These are phyloP conservation scores for Arachnopeziza araneosa DNA, from an alignment of 2,329 filamentous ascomycete species.

Conservation along the genomic window DNA sequence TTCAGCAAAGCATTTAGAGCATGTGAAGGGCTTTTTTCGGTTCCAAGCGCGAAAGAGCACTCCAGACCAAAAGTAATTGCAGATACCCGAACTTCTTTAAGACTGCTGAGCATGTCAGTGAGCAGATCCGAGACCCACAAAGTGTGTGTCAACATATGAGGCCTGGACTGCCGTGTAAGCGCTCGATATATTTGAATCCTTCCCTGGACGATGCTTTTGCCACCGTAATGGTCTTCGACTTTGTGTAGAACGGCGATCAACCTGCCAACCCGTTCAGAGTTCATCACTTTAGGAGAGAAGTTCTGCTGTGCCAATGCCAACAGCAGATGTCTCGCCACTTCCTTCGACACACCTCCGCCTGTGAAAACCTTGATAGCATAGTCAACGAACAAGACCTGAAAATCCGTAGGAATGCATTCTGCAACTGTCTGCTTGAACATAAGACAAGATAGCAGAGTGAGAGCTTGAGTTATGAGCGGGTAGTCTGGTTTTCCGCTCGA, in stretches of 20 bases:
- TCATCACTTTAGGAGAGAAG: slow-evolving; percentile 72
- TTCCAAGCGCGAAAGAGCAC: slow-evolving; percentile 62
- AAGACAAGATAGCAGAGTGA: slow-evolving; percentile 72
- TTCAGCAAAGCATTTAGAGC: slow-evolving; percentile 61
- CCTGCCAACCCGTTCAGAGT: slow-evolving; percentile 60
- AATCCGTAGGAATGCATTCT: slow-evolving; percentile 68
- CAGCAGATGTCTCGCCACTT: slow-evolving; percentile 72
- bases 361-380: slow-evolving; percentile 70
- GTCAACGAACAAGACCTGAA: slow-evolving; percentile 74
- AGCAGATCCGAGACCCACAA: slow-evolving; percentile 83
- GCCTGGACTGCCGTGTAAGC: slow-evolving; percentile 65
- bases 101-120: slow-evolving; percentile 70
- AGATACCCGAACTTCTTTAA: slow-evolving; percentile 69
- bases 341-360: slow-evolving; percentile 65
- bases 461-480: slow-evolving; percentile 68
- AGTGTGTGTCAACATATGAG: slow-evolving; percentile 63
- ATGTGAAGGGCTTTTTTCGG: slow-evolving; percentile 61
- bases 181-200: slow-evolving; percentile 75
- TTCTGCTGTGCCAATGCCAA: slow-evolving; percentile 75
- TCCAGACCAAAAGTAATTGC: slow-evolving; percentile 72
- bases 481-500: slow-evolving; percentile 53
- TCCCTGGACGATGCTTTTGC: slow-evolving; percentile 74
- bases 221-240: slow-evolving; percentile 67
- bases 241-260: slow-evolving; percentile 66
- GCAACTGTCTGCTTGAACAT: slow-evolving; percentile 69